phyloP scores from a whole-genome alignment of 768 basidiomycete species.

The Lactifluus subvellereus region DNA sequence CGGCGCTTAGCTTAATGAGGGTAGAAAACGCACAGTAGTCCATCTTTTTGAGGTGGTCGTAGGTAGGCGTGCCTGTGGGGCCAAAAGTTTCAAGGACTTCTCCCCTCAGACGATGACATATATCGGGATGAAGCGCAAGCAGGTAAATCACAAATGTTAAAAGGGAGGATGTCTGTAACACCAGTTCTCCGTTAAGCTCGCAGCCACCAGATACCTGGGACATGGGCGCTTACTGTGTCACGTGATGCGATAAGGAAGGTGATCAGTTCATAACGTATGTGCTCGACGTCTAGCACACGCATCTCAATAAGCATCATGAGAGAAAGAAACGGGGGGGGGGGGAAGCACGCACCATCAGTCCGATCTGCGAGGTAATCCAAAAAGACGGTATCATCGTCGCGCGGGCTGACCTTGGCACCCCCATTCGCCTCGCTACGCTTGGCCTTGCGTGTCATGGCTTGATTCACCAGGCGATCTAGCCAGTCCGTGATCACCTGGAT shows the following conservation, averaged over 20 bases:
- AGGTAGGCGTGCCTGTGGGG: slow-evolving; percentile 28
- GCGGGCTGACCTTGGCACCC: slow-evolving; percentile 7
- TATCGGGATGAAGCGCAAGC: slow-evolving; percentile 31
- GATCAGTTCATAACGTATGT: slow-evolving; percentile 24
- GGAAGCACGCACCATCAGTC: slow-evolving; percentile 10
- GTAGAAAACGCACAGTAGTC: slow-evolving; percentile 26
- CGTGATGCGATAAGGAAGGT: slow-evolving; percentile 24
- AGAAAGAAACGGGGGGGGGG: not conserved
- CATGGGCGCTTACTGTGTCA: slow-evolving; percentile 18
- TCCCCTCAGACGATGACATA: slow-evolving; percentile 30
- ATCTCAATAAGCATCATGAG: not conserved
- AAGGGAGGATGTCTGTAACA: slow-evolving; percentile 29
- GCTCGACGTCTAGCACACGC: slow-evolving; percentile 18
- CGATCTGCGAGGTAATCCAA: slow-evolving; percentile 21
- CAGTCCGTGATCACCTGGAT: slow-evolving; percentile 14
- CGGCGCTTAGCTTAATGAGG: no score
- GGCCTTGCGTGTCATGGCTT: slow-evolving; percentile 15
- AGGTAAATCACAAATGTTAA: slow-evolving; percentile 34
- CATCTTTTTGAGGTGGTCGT: slow-evolving; percentile 33
- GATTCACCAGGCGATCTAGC: slow-evolving; percentile 21
- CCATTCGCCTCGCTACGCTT: slow-evolving; percentile 9
- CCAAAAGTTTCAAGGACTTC: slow-evolving; percentile 34
- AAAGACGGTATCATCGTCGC: slow-evolving; percentile 21
- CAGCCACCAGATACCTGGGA: not conserved
- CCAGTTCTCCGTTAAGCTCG: not conserved